phyloP scores from a whole-genome alignment of 768 basidiomycete species.

The Russula griseocarnosa region DNA sequence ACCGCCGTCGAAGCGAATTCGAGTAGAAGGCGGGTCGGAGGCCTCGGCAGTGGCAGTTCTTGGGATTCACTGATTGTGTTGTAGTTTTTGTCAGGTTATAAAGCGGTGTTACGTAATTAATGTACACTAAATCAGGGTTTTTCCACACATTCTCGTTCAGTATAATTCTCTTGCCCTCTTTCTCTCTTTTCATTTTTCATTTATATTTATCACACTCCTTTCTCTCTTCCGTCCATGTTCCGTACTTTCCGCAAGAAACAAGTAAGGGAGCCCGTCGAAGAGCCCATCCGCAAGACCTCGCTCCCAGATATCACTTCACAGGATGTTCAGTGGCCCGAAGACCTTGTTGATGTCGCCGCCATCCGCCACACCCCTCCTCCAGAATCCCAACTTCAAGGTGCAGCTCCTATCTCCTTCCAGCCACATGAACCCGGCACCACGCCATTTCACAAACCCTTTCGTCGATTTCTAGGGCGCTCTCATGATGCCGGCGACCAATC shows the following conservation, averaged over 20 bases:
- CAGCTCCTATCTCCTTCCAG: slow-evolving; percentile 64
- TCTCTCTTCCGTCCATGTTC: slow-evolving; percentile 50
- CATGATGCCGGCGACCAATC: slow-evolving; percentile 45
- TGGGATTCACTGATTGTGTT: slow-evolving; percentile 21
- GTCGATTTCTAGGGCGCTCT: slow-evolving; percentile 34
- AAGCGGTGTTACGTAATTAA: slow-evolving; percentile 17
- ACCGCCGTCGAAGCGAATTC: slow-evolving; percentile 28
- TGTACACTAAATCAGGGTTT: slow-evolving; percentile 21
- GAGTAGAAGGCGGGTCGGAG: slow-evolving; percentile 26
- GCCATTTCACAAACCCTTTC: slow-evolving; percentile 83
- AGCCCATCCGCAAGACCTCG: slow-evolving; percentile 61
- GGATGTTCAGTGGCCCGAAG: slow-evolving; percentile 81
- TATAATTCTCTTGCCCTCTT: not conserved
- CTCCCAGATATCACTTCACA: slow-evolving; percentile 71
- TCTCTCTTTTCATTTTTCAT: not conserved
- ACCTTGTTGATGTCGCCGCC: slow-evolving; percentile 68
- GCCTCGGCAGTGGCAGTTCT: slow-evolving; percentile 25
- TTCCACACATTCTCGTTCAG: slow-evolving; percentile 8
- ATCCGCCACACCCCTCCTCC: slow-evolving; percentile 47
- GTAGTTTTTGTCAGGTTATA: not conserved
- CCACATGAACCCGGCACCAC: slow-evolving; percentile 51
- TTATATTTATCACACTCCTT: slow-evolving; percentile 9
- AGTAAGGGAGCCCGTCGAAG: slow-evolving; percentile 47
- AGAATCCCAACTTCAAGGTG: slow-evolving; percentile 53
- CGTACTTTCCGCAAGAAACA: slow-evolving; percentile 65